Percentiles rank a stretch among this genome's conserved stretches.
These are phyloP conservation scores for Paraphoma chrysanthemicola DNA, from an alignment of 2,329 filamentous ascomycete species.

Conservation along the genomic window DNA sequence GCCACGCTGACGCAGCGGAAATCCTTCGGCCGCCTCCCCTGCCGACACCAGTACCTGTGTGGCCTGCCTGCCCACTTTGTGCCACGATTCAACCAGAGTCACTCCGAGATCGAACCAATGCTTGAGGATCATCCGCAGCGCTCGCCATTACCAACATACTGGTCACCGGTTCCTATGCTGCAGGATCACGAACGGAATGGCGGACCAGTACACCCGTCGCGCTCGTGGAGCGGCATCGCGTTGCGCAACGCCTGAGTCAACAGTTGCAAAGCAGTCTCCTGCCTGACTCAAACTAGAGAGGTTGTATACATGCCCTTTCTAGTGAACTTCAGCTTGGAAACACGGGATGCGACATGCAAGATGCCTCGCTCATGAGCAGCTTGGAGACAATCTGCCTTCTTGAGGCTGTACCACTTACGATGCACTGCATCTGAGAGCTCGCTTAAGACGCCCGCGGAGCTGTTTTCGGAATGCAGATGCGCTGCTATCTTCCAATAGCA, in stretches of 20 bases:
- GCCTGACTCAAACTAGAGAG: too few species aligned
- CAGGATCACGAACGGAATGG: background rate
- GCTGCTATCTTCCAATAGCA: constrained; percentile 11
- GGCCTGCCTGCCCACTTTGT: background rate
- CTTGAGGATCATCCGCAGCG: background rate
- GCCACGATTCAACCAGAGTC: background rate
- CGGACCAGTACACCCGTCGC: background rate
- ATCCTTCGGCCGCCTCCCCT: background rate
- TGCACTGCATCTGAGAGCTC: background rate
- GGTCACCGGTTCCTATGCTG: background rate
- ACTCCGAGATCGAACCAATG: background rate
- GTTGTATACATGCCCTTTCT: too few species aligned
- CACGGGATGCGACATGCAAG: background rate
- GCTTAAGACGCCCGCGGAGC: background rate
- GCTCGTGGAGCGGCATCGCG: too few species aligned
- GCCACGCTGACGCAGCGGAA: constrained; percentile 7
- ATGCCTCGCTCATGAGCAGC: background rate
- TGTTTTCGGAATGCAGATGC: background rate
- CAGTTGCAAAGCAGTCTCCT: background rate
- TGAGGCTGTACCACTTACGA: background rate
- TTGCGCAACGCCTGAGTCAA: background rate
- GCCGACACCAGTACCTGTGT: background rate
- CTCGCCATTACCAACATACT: background rate
- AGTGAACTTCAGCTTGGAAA: too few species aligned
- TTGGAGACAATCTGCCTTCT: background rate